phyloP scores from a whole-genome alignment of 495 filamentous ascomycete genomes.

The Cercophora samala region DNA sequence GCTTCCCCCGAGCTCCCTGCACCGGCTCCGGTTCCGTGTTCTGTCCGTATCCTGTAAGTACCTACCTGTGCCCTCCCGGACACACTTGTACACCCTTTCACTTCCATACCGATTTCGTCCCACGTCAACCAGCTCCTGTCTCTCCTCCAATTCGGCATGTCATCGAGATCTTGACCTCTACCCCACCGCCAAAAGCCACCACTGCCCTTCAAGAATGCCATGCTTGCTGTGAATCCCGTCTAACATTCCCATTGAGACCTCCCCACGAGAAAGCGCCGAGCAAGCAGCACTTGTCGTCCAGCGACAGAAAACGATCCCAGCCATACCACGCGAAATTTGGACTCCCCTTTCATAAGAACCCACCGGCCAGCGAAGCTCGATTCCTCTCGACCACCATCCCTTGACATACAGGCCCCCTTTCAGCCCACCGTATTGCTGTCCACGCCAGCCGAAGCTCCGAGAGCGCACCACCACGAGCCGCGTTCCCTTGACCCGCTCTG shows the following conservation, averaged over 20 bases:
- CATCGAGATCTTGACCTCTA: slow-evolving; percentile 35
- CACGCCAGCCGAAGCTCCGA: neutral
- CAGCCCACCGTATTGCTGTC: neutral
- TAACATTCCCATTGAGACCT: slow-evolving; percentile 33
- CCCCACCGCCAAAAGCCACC: slow-evolving; percentile 29
- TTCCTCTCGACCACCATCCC: neutral
- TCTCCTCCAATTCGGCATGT: slow-evolving; percentile 29
- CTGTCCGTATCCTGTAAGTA: slow-evolving; percentile 2
- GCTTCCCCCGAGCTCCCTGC: neutral
- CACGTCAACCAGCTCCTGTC: slow-evolving; percentile 23
- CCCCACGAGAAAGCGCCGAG: neutral
- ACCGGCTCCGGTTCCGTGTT: neutral
- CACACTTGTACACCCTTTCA: slow-evolving; percentile 14
- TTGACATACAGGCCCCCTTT: neutral
- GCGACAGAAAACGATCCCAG: neutral
- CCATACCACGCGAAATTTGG: neutral
- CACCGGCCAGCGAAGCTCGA: neutral
- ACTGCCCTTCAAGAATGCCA: slow-evolving; percentile 30
- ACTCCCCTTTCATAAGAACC: neutral
- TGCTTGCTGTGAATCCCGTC: slow-evolving; percentile 27
- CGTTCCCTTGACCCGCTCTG: slow-evolving; percentile 17
- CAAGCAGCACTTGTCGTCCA: neutral
- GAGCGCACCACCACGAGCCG: slow-evolving; percentile 3
- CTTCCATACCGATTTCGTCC: slow-evolving; percentile 30
- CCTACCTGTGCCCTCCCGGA: neutral